These are phyloP conservation scores for Oldenlandia corymbosa DNA, from an alignment of 257 asterid genomes.

Conservation along the genomic window DNA sequence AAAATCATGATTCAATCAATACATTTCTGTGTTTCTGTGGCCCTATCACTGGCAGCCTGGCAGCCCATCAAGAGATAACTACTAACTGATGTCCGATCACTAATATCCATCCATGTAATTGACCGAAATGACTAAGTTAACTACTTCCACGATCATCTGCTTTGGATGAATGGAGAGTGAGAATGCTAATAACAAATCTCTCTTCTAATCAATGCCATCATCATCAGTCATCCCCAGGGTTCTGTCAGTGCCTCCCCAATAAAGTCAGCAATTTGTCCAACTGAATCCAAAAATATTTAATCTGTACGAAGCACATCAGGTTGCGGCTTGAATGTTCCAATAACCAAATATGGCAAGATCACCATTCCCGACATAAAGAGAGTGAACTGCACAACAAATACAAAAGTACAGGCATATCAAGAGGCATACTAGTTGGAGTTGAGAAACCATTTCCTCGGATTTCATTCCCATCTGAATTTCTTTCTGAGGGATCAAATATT, in stretches of 20 bases:
- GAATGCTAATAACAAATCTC: not conserved
- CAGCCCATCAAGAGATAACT: conserved; percentile 3
- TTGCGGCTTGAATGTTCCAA: conserved; percentile 39
- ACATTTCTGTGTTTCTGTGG: not conserved
- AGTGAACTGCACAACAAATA: conserved; percentile 42
- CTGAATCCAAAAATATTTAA: conserved; percentile 20
- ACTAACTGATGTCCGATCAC: not conserved
- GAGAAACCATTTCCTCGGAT: not conserved
- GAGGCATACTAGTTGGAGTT: not conserved
- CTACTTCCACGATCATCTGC: not conserved
- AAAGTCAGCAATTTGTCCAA: conserved; percentile 16
- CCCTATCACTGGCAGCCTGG: conserved; percentile 3
- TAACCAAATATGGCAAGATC: conserved; percentile 41
- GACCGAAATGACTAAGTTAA: not conserved
- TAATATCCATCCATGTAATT: not conserved
- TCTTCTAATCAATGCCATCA: conserved; percentile 4
- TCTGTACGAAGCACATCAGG: conserved; percentile 48
- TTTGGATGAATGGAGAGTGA: conserved; percentile 3
- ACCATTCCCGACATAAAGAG: conserved; percentile 64
- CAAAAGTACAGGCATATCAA: conserved; percentile 5
- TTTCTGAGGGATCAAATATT: not conserved
- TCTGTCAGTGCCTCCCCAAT: conserved; percentile 14
- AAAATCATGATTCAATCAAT: not conserved
- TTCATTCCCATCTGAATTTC: not conserved
- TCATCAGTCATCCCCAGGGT: conserved; percentile 1